Evolutionary conservation across 306 rosid species (phyloP), one percentile per base, ranked within the genome.

Genomic region (Dryas drummondii): DNA sequence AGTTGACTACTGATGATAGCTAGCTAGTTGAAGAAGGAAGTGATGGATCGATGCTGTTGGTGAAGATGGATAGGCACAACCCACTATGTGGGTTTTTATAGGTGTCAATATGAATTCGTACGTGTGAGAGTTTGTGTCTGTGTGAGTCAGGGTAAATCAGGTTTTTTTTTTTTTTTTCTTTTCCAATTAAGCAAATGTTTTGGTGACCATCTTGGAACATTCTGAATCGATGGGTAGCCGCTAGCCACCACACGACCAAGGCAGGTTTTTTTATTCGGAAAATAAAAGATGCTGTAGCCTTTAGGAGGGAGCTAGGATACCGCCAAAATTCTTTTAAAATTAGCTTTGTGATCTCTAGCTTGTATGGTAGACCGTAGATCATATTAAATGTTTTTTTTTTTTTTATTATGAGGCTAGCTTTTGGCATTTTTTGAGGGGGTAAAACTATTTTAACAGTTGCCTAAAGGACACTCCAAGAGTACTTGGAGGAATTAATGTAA

Each of bases 11-110:
- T 42, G 5, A 16, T 41, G 9, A 49, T 37, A 7, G 56, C 27
- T 62, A 56, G 58, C 63, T 32, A 27, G 67, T n/a, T 58, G 8
- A 32, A 32, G 37, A 32, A 32, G 37, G 16, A 26, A 16, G 6
- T 6, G 17, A 0, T 3, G 44, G 77, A 7, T 58, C 66, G 53
- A 48, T 47, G 80, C 53, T 52, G 88, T 42, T 53, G 76, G 56
- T 22, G 60, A 86, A 73, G 81, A 70, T 69, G 82, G 73, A 50
- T 61, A 61, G 75, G 75, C 77, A 67, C 74, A 46, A 76, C 75
- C 44, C 3, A 5, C 42, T 6, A 40, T 0, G 45, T 47, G 71
- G 62, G 63, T 0, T 74, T 59, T 73, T 48, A 73, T 67, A 79
- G 76, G 27, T 11, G 76, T 22, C 14, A 70, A 47, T 57, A n/a